A percentile compares a stretch with the other conserved stretches of the same genome.
phyloP scores from a whole-genome alignment of 345 rosid genomes.

The Pseudoturritis turrita region DNA sequence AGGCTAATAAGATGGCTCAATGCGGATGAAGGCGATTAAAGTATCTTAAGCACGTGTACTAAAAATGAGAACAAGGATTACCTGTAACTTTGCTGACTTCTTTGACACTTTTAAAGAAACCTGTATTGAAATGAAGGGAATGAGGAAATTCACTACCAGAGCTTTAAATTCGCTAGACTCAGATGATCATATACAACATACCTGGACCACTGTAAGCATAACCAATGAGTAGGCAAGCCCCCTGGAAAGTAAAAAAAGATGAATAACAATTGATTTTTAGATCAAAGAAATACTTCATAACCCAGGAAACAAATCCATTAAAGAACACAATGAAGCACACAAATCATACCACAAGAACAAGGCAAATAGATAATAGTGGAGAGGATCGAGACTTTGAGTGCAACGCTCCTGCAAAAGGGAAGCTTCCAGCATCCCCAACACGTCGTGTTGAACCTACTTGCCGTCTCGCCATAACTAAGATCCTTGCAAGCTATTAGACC shows the following conservation, averaged over 20 bases:
- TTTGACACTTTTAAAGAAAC: slow-evolving; percentile 52
- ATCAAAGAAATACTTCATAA: background rate
- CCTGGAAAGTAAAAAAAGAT: slow-evolving; percentile 39
- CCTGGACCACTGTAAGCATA: slow-evolving; percentile 75
- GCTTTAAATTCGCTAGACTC: too few relatives aligned
- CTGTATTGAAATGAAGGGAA: slow-evolving; percentile 26
- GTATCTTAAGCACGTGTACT: background rate
- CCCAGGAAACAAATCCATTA: background rate
- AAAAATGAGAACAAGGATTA: slow-evolving; percentile 24
- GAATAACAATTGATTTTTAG: background rate
- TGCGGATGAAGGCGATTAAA: background rate
- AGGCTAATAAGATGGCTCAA: background rate
- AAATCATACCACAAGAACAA: slow-evolving; percentile 57
- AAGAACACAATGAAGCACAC: background rate
- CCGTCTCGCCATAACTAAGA: slow-evolving; percentile 69
- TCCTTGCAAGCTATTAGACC: slow-evolving; percentile 7
- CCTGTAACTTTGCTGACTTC: slow-evolving; percentile 57
- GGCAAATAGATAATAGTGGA: slow-evolving; percentile 61
- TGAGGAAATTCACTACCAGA: background rate
- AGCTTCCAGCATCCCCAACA: slow-evolving; percentile 66
- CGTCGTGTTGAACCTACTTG: slow-evolving; percentile 76
- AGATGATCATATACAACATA: slow-evolving; percentile 18
- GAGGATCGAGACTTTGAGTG: slow-evolving; percentile 83
- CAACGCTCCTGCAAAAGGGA: slow-evolving; percentile 64
- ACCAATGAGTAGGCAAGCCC: slow-evolving; percentile 71